These are phyloP conservation scores for Colletotrichum abscissum DNA, from an alignment of 2,329 filamentous ascomycete genomes.

Conservation along the genomic window DNA sequence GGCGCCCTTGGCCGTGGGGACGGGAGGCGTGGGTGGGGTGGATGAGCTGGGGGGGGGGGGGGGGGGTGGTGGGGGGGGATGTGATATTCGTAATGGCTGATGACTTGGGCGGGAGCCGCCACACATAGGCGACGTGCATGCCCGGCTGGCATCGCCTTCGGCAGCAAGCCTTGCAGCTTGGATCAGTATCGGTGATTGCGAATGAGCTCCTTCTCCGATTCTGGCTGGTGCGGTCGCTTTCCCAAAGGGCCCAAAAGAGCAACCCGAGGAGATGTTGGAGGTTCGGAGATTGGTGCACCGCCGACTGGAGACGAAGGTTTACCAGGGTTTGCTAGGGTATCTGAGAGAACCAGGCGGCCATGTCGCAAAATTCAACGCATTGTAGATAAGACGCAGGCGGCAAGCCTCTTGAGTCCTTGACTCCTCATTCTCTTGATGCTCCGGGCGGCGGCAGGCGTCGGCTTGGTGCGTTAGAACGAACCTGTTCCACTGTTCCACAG, in stretches of 20 bases:
- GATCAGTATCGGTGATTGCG: neutral
- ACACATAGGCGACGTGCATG: neutral
- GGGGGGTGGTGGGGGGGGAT: no score
- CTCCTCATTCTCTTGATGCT: neutral
- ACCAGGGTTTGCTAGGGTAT: slow-evolving; percentile 16
- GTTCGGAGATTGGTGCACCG: slow-evolving; percentile 27
- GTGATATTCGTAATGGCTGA: neutral
- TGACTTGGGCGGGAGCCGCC: neutral
- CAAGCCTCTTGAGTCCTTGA: neutral
- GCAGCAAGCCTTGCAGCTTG: neutral
- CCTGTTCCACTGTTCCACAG: neutral
- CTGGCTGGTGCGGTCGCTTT: neutral
- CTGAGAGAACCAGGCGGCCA: neutral
- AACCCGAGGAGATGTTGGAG: slow-evolving; percentile 14
- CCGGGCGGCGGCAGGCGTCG: neutral
- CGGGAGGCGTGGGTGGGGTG: no score
- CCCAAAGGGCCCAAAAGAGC: neutral
- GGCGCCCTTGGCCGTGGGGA: no score
- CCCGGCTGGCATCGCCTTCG: neutral
- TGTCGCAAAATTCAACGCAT: neutral
- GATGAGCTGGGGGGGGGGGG: no score
- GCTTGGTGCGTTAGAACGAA: neutral
- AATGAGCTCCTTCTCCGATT: neutral
- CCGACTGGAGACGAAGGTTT: slow-evolving; percentile 30
- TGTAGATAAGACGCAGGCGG: neutral